Evolutionary conservation across 2,329 filamentous ascomycete genomes (phyloP), one percentile per base, ranked within the genome.

Genomic region (Penicillium brevicompactum): DNA sequence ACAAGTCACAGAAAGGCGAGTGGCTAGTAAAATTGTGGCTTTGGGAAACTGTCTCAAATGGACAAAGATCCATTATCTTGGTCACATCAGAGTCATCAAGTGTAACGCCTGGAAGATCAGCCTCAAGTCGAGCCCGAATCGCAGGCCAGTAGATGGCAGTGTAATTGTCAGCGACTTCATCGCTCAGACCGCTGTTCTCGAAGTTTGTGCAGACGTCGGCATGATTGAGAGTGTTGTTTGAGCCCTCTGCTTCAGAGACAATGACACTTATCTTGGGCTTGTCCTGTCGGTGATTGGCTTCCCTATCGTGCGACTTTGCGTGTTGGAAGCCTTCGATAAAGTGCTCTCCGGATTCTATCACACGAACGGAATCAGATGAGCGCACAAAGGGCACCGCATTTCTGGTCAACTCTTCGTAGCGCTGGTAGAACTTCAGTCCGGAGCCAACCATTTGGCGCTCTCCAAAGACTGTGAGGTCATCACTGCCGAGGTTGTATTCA

Each of bases 21-120:
- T 88, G 70, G 4, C 68, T 70, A 16, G 74, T 80, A 4, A 77
- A 82, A 2, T 81, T 74, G 0, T 74, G 67, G 5, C 84, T 79
- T 5, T 52, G 42, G 8, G 87, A 85, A n/a, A 96, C 85, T 0
- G 90, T 93, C 63, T 88, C 83, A 75, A 91, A 96, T 0, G 92
- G 87, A 67, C 92, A 97, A 57, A 96, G 79, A 65, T 96, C 91
- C 91, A 97, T 96, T 32, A 97, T 70, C 54, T 82, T 83, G 53
- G 92, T 78, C 1, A 86, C 84, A 32, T 93, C 86, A 1, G 76
- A 67, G 11, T 79, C 68, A 2, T 82, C 84, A 41, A 96, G 71
- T 57, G 88, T 85, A 5, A 84, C 86, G 2, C 89, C 88, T 0
- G 81, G 82, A 0, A 97, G 79, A 57, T 87, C 84, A 13, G 75